Conservation (phyloP, 306 rosid genomes). For the Gynostemma pentaphyllum region DNA sequence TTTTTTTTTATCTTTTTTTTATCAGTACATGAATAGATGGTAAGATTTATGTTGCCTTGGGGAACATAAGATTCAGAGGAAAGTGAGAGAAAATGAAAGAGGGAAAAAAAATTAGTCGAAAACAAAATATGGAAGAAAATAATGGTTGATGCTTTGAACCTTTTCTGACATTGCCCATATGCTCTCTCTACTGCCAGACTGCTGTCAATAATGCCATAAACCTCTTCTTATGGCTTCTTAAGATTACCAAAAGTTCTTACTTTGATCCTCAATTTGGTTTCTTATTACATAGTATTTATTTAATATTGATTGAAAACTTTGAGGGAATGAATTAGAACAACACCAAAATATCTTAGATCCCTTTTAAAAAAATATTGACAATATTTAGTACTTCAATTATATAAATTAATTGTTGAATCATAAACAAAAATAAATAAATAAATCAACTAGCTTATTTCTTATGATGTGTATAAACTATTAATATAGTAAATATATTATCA, state of each 20-base stretch:
- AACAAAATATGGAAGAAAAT: conserved; percentile 9
- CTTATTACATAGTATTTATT: neutral
- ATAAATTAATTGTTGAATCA: too few species aligned
- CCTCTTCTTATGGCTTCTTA: neutral
- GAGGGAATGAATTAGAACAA: too few species aligned
- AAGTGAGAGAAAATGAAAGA: conserved; percentile 22
- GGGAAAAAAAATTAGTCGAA: neutral
- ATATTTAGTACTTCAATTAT: too few species aligned
- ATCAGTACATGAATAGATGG: too few species aligned
- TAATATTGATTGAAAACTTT: too few species aligned
- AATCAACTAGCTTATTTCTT: too few species aligned
- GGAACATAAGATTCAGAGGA: neutral
- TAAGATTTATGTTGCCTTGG: neutral
- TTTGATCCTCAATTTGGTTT: neutral
- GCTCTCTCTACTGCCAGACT: conserved; percentile 25
- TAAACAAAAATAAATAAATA: too few species aligned
- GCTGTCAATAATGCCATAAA: conserved; percentile 20
- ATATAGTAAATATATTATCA: too few species aligned
- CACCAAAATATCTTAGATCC: too few species aligned
- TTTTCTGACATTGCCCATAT: conserved; percentile 30
- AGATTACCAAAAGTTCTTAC: neutral
- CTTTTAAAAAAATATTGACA: too few species aligned
- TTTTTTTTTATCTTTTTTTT: too few species aligned
- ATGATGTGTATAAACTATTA: too few species aligned
- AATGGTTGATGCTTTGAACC: conserved; percentile 16